Conservation (phyloP, 140 eudicot species). For the Ambrosia hybrid region DNA sequence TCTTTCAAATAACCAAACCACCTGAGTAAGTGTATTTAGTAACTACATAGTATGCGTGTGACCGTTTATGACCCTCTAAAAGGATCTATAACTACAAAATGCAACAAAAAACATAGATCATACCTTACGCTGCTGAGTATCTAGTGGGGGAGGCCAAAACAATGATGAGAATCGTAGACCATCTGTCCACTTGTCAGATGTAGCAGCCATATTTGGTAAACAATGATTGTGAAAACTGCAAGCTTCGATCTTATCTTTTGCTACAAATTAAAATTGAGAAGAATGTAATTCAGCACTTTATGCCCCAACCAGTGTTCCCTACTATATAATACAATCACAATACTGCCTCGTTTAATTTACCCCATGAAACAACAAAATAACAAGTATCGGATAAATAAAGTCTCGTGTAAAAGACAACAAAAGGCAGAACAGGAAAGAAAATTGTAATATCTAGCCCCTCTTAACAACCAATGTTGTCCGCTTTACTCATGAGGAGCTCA, state of each 20-base stretch:
- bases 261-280: conserved; percentile 70
- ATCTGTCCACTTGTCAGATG: conserved; percentile 89
- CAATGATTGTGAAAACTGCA: conserved; percentile 19
- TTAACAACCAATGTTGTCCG: too few species aligned
- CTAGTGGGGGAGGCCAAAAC: conserved; percentile 96
- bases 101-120: conserved; percentile 5
- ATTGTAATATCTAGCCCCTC: not conserved
- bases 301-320: conserved; percentile 27
- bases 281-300: conserved; percentile 58
- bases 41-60: conserved; percentile 12
- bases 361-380: too few species aligned
- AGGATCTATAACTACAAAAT: conserved; percentile 15
- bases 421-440: not conserved
- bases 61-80: conserved; percentile 5
- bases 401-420: conserved; percentile 14
- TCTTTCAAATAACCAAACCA: conserved; percentile 4
- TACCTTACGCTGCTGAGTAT: conserved; percentile 77
- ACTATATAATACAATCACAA: too few species aligned
- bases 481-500: too few species aligned
- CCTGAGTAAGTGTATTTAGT: conserved; percentile 3
- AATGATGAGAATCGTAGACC: conserved; percentile 81
- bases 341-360: too few species aligned
- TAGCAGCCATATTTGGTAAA: conserved; percentile 58
- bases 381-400: not conserved
- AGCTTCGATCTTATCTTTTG: conserved; percentile 31